These are phyloP conservation scores for Corniculantispora saksenae DNA, from an alignment of 2,329 filamentous ascomycete genomes.

Conservation along the genomic window DNA sequence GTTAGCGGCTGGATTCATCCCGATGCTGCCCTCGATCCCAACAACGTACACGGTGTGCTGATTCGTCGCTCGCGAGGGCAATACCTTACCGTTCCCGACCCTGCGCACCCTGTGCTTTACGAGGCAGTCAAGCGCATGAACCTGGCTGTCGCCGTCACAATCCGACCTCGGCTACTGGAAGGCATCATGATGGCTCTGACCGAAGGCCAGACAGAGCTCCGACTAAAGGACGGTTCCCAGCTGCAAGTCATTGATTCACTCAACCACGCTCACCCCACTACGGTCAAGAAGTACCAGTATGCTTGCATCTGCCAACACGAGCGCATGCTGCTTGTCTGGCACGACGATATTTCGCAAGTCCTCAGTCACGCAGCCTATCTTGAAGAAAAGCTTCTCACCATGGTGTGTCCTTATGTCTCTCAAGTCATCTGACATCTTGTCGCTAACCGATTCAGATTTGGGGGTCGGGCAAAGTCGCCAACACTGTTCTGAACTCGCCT, in stretches of 20 bases:
- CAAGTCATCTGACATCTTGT: constrained; percentile 20
- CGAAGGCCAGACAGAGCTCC: constrained; percentile 43
- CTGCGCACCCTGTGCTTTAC: constrained; percentile 39
- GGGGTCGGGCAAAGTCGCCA: constrained; percentile 10
- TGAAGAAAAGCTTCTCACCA: constrained; percentile 35
- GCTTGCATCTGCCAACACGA: constrained; percentile 45
- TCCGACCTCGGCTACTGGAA: constrained; percentile 48
- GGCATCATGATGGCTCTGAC: constrained; percentile 44
- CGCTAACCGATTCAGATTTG: constrained; percentile 21
- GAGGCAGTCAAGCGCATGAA: constrained; percentile 47
- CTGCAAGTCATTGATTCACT: constrained; percentile 48
- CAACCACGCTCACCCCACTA: constrained; percentile 37
- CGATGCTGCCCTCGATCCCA: constrained; percentile 19
- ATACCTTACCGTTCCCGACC: constrained; percentile 44
- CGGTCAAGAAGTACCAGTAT: constrained; percentile 44
- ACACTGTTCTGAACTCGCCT: not conserved
- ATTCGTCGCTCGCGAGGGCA: constrained; percentile 40
- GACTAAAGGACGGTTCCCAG: constrained; percentile 43
- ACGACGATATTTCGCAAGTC: constrained; percentile 42
- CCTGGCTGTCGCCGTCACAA: constrained; percentile 48
- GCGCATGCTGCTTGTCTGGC: constrained; percentile 44
- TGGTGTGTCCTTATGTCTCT: constrained; percentile 31
- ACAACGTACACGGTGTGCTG: constrained; percentile 37
- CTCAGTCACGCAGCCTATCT: constrained; percentile 38
- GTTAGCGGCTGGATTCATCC: constrained; percentile 33